phyloP scores from a whole-genome alignment of 2,329 filamentous ascomycete species.

The Talaromyces islandicus region DNA sequence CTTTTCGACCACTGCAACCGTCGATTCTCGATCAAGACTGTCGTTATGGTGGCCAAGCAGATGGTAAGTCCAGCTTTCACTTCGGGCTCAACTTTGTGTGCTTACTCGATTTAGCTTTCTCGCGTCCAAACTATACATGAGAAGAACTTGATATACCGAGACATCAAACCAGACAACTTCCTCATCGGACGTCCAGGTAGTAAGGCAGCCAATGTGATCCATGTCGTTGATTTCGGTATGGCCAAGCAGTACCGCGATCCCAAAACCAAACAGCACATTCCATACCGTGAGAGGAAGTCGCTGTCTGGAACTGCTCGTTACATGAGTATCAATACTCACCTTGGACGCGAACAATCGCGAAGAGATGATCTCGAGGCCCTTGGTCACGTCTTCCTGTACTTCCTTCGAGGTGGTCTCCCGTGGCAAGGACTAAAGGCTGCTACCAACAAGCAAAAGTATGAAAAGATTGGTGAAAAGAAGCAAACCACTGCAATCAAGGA shows the following conservation, averaged over 20 bases:
- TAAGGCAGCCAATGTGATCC: slow-evolving; percentile 95
- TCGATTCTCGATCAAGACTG: slow-evolving; percentile 93
- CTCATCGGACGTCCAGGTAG: slow-evolving; percentile 87
- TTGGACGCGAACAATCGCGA: slow-evolving; percentile 91
- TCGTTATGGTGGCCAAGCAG: slow-evolving; percentile 98
- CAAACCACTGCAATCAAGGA: slow-evolving; percentile 97
- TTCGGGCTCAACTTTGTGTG: background rate
- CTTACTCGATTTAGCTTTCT: slow-evolving; percentile 57
- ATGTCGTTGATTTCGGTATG: slow-evolving; percentile 99
- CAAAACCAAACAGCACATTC: slow-evolving; percentile 98
- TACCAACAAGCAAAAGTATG: slow-evolving; percentile 92
- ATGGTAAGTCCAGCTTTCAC: slow-evolving; percentile 58
- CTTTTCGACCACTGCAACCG: slow-evolving; percentile 96
- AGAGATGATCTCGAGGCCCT: slow-evolving; percentile 90
- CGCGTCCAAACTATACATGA: slow-evolving; percentile 93
- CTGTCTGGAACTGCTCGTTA: slow-evolving; percentile 94
- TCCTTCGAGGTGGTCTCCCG: slow-evolving; percentile 59
- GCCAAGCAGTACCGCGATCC: slow-evolving; percentile 98
- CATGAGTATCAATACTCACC: slow-evolving; percentile 99
- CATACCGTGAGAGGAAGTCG: slow-evolving; percentile 94
- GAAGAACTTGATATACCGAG: slow-evolving; percentile 97
- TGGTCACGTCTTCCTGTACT: slow-evolving; percentile 66
- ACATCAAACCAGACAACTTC: slow-evolving; percentile 99
- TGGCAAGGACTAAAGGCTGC: slow-evolving; percentile 65
- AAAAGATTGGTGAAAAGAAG: slow-evolving; percentile 99